Conservation (phyloP, 371 early-diverging fungal genomes). For the Lichtheimia corymbifera region DNA sequence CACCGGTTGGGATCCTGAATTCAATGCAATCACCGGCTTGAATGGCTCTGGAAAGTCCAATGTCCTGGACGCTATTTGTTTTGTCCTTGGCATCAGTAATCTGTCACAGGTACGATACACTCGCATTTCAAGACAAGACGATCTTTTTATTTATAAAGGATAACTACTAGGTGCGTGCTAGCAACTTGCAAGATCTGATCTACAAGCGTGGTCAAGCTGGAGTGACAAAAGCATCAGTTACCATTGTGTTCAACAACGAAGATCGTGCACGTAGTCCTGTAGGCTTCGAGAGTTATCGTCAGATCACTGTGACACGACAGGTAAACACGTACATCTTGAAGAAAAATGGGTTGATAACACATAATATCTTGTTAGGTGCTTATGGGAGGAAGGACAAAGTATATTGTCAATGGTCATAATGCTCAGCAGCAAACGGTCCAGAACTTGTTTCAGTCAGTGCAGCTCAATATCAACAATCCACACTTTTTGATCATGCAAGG, state of each 20-base stretch:
- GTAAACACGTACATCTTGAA: conserved; percentile 38
- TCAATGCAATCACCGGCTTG: conserved; percentile 99
- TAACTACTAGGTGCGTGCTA: conserved; percentile 83
- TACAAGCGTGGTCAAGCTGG: conserved; percentile 99
- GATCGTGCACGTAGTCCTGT: conserved; percentile 86
- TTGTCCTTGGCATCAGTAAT: conserved; percentile 97
- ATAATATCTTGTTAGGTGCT: conserved; percentile 59
- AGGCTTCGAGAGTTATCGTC: conserved; percentile 86
- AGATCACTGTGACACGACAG: conserved; percentile 94
- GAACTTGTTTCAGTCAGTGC: conserved; percentile 94
- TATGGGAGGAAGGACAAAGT: conserved; percentile 94
- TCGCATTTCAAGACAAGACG: not conserved
- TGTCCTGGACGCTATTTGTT: conserved; percentile 99
- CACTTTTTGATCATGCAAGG: conserved; percentile 99
- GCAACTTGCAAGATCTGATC: conserved; percentile 93
- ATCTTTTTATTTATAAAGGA: not conserved
- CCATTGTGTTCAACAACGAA: conserved; percentile 94
- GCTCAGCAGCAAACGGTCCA: conserved; percentile 90
- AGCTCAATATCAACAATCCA: conserved; percentile 97
- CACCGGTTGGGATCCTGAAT: conserved; percentile 94
- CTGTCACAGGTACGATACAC: conserved; percentile 67
- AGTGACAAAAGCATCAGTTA: conserved; percentile 94
- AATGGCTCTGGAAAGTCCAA: conserved; percentile 99
- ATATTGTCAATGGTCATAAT: conserved; percentile 93
- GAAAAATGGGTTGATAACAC: not conserved